Base-by-base conservation (phyloP, 2,329 filamentous ascomycete species). In the Talaromyces amestolkiae region DNA sequence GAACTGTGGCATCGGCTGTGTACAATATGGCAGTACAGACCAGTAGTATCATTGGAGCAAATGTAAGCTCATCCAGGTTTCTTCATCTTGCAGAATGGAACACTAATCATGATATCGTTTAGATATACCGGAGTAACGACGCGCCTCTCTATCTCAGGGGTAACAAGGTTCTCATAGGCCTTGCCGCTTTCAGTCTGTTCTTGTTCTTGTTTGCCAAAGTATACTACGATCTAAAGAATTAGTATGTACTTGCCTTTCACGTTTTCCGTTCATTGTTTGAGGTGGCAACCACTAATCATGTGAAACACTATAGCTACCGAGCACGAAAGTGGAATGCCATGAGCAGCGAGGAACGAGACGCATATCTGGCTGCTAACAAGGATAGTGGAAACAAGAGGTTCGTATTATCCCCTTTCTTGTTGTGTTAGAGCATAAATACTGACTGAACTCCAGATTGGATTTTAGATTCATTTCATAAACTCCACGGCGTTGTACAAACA, bases 101-200 rank as follows among this genome's bases (percentile, higher is more conserved):
- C 2, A 24, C 53, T 56, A 17, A 56, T 11, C 56, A 45, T 58
- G 19, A 27, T 1, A 1, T 24, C 13, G 35, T 35, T n/a, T 33
- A 87, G 75, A 84, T 87, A 66, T 87, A 87, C 69, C 82, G 84
- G 27, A 75, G 83, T 19, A 78, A 81, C 64, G 86, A 88, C 64
- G 78, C 79, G 6, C 85, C 86, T 0, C 83, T 84, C 69, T 88
- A 87, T 72, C 83, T 84, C 66, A 80, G 71, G 3, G 86, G 86
- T 9, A 88, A 88, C 75, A 84, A 79, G 27, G 82, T 87, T 3
- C 79, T 87, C 58, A 81, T 89, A 27, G 82, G 78, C 1, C 79
- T 88, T 58, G 76, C 82, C 3, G 79, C 78, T 0, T 79, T 85
- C 33, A 80, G 82, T 22, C 70, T 87, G 9, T 72, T 81, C 0